phyloP scores from a whole-genome alignment of 306 rosid species.

The Herpetospermum pedunculosum region DNA sequence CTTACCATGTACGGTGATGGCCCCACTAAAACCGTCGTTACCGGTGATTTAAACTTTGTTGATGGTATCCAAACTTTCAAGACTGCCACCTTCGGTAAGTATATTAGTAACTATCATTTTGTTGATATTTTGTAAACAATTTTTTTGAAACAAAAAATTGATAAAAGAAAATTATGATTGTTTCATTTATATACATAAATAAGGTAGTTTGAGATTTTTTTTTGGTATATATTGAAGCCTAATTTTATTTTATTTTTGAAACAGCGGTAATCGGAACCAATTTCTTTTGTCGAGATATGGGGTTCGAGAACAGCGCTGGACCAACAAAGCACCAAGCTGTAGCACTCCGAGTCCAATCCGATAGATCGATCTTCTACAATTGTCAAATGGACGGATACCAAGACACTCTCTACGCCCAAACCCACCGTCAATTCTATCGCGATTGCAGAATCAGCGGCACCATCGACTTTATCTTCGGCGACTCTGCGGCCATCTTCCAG shows the following conservation, averaged over 20 bases:
- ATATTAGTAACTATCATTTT: too few species aligned
- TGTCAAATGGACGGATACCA: conserved; percentile 19
- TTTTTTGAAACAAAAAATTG: too few species aligned
- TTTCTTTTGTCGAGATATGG: conserved; percentile 28
- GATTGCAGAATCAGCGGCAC: conserved; percentile 17
- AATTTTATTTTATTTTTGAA: background rate
- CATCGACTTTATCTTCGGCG: conserved; percentile 22
- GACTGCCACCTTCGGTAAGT: conserved; percentile 39
- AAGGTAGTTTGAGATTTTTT: too few species aligned
- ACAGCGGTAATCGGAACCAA: conserved; percentile 31
- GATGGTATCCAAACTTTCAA: conserved; percentile 32
- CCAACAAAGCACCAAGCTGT: conserved; percentile 20
- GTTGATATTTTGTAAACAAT: too few species aligned
- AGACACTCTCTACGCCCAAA: conserved; percentile 22
- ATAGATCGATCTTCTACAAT: conserved; percentile 16
- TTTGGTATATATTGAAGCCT: too few species aligned
- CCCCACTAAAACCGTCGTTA: conserved; percentile 29
- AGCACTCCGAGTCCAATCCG: conserved; percentile 15
- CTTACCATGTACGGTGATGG: conserved; percentile 42
- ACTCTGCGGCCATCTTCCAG: conserved; percentile 10
- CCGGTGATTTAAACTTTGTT: conserved; percentile 10
- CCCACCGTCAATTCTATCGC: conserved; percentile 23
- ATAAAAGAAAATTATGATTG: too few species aligned
- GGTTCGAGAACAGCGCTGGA: conserved; percentile 24
- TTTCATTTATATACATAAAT: too few species aligned